Conservation (phyloP, 148 eudicot genomes). For the Diospyros kaki region DNA sequence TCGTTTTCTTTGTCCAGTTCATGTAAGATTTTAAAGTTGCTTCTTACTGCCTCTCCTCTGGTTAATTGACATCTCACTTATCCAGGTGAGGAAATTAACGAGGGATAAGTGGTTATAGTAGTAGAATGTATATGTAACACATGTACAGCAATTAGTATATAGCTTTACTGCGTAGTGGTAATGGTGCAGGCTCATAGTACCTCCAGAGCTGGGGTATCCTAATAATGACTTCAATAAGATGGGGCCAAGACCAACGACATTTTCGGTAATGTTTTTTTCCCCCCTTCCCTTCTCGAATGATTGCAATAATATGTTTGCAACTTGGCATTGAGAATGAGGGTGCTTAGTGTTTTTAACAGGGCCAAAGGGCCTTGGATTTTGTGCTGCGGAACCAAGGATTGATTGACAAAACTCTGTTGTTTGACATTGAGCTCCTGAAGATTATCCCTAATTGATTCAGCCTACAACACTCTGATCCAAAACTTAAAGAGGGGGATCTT, state of each 20-base stretch:
- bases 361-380: slow-evolving; percentile 92
- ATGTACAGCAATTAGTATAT: background rate
- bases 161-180: background rate
- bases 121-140: background rate
- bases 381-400: slow-evolving; percentile 90
- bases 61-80: background rate
- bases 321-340: slow-evolving; percentile 7
- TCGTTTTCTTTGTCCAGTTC: background rate
- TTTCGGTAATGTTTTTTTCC: slow-evolving; percentile 66
- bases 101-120: background rate
- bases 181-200: slow-evolving; percentile 80
- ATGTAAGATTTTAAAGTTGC: background rate
- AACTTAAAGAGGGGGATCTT: too few relatives aligned
- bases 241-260: slow-evolving; percentile 93
- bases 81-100: background rate
- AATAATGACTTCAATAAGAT: slow-evolving; percentile 71
- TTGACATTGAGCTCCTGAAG: slow-evolving; percentile 95
- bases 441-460: slow-evolving; percentile 47
- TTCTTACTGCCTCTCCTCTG: background rate
- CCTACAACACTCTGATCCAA: too few relatives aligned
- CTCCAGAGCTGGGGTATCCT: slow-evolving; percentile 96
- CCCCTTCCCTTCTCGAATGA: background rate
- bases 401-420: slow-evolving; percentile 91
- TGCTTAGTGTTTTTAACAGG: slow-evolving; percentile 39
- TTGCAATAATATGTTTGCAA: background rate